Evolutionary conservation across 129 eudicot genomes (phyloP).

Genomic region (sunflower (Helianthus annuus)): DNA sequence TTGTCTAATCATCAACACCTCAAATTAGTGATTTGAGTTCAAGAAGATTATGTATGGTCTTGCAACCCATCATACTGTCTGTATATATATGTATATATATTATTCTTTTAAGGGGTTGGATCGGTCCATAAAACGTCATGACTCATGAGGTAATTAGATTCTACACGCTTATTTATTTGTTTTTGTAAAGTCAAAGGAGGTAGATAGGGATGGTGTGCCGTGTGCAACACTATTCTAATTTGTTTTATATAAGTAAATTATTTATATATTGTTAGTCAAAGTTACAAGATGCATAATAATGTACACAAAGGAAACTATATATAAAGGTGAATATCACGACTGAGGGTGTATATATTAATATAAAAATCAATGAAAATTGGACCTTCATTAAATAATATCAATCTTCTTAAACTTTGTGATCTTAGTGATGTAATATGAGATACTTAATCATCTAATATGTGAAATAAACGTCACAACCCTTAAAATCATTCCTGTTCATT

Average conservation of each 20-base stretch:
- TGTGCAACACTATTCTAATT: slow-evolving; percentile 17
- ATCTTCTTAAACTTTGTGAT: slow-evolving; percentile 20
- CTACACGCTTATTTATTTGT: slow-evolving; percentile 25
- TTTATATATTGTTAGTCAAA: slow-evolving; percentile 13
- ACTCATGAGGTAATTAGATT: background rate
- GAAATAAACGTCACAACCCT: slow-evolving; percentile 23
- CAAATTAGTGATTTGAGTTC: too few species aligned
- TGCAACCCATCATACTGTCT: too few species aligned
- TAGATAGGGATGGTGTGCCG: slow-evolving; percentile 26
- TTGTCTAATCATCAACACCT: too few species aligned
- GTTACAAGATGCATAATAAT: background rate
- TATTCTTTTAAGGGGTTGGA: background rate
- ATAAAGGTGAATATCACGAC: slow-evolving; percentile 23
- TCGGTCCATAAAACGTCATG: background rate
- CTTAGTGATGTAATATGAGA: slow-evolving; percentile 29
- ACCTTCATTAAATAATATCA: background rate
- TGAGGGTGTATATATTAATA: slow-evolving; percentile 12
- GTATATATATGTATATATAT: background rate
- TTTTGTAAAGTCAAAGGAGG: slow-evolving; percentile 36
- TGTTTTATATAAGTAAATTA: slow-evolving; percentile 11
- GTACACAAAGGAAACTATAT: background rate
- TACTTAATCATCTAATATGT: background rate
- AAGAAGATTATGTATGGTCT: too few species aligned
- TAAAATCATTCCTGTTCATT: too few species aligned
- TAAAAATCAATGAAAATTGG: slow-evolving; percentile 2